Base-by-base conservation (phyloP, 805 yeast genomes). In the Vanderwaltozyma tropicalis region DNA sequence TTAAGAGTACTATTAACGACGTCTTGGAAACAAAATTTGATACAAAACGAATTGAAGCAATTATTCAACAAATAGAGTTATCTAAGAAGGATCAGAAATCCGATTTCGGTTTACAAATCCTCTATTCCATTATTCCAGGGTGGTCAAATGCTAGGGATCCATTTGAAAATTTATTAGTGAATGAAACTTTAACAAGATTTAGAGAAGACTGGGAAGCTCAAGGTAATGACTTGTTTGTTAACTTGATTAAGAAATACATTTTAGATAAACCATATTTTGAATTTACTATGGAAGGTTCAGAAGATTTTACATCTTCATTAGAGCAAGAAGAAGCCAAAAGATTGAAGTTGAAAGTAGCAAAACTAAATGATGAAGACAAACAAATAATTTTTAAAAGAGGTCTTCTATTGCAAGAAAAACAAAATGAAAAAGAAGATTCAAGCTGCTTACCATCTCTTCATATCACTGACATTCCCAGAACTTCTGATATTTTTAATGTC, bases 111-210 rank as follows among this genome's bases (percentile, higher is more conserved):
- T 64, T 92, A 66, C 77, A 77, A 27, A 56, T 89, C 33, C 65
- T 89, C 25, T 76, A 76, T 53, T 71, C 85, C 1, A 45, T 92
- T 8, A 72, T 84, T n/a, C 84, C 95, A 8, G 77, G 85, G 9
- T 87, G 96, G 84, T 78, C 82, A 36, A 86, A 86, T 55, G 75
- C 74, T 17, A 71, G 74, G n/a, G 84, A 85, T 58, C 94, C 94
- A 2, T 65, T 89, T 46, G 71, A 75, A 11, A 49, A 71, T 3
- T 61, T 92, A 34, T 76, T 77, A 39, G 81, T 84, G 61, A 81
- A 82, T 46, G 67, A 66, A 10, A 65, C 74, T 17, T 62, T 89
- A 28, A 46, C 53, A 4, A 63, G 66, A 42, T 86, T 92, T 66
- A 76, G 76, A 49, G 55, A 59, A 4, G 87, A 84, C 19, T 77